phyloP scores from a whole-genome alignment of 495 filamentous ascomycete genomes.

The Lepraria neglecta region DNA sequence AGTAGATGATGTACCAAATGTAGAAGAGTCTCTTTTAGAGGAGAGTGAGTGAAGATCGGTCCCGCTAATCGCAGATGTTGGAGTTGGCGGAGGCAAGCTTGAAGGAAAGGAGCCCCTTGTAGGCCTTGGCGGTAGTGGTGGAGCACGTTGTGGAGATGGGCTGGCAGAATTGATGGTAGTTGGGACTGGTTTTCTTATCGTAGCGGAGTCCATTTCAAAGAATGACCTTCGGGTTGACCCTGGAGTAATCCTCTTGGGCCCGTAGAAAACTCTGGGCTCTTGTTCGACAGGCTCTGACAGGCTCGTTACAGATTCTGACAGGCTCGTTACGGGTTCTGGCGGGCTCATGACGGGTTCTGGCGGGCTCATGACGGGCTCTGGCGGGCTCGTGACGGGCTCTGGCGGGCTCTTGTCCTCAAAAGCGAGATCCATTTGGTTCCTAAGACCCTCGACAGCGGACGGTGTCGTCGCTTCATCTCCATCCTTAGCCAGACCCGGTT shows the following conservation, averaged over 20 bases:
- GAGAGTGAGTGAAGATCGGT: neutral
- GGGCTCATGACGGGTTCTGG: too few species aligned
- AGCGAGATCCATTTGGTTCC: neutral
- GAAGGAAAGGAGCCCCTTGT: neutral
- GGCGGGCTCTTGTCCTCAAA: neutral
- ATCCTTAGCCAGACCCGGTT: too few species aligned
- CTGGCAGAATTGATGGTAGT: neutral
- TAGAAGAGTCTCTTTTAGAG: neutral
- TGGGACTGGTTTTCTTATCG: neutral
- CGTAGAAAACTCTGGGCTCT: too few species aligned
- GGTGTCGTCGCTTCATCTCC: neutral
- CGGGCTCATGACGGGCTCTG: too few species aligned
- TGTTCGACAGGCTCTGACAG: too few species aligned
- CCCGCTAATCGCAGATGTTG: neutral
- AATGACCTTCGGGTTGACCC: too few species aligned
- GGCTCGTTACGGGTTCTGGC: neutral
- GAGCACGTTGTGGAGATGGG: slow-evolving; percentile 7
- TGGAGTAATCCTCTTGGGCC: neutral
- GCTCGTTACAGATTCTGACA: too few species aligned
- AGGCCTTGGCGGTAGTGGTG: neutral
- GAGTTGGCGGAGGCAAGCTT: neutral
- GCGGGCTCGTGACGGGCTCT: neutral
- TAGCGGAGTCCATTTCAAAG: neutral
- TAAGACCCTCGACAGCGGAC: neutral
- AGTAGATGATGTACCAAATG: slow-evolving; percentile 2